Evolutionary conservation across 2,329 filamentous ascomycete species (phyloP), one percentile per base, ranked within the genome.

Genomic region (Colletotrichum brevisporum): DNA sequence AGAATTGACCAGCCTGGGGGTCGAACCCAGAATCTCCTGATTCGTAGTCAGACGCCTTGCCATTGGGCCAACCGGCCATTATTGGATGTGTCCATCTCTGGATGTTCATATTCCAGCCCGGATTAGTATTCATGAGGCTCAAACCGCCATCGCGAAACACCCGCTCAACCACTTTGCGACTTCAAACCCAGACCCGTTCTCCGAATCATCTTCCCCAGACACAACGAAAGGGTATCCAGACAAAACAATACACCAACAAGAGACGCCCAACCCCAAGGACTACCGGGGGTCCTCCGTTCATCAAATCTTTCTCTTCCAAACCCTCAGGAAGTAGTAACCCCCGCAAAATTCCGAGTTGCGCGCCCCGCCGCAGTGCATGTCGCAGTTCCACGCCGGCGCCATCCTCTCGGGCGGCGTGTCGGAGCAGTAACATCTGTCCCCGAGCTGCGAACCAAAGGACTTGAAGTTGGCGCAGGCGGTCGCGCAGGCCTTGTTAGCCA

Each of bases 21-120:
- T 69, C 67, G 67, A 69, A 69, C 67, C 67, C 67, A 69, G 67
- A 69, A 69, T 69, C 62, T 69, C 67, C 67, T 69, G 67, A 69
- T 69, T 41, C 78, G 79, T 81, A 81, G 79, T 82, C 79, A 81
- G 78, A 81, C 79, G 79, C 79, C 79, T 80, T 82, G 78, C 75
- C 79, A 81, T 79, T 79, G 76, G 77, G 76, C 77, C 77, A 81
- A 69, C 67, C 67, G 67, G 67, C 67, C 67, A 43, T 61, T 8
- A 4, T 53, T n/a, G n/a, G 5, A 18, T 41, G 2, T 3, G 52
- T 69, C 56, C 62, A 52, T 57, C 39, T 15, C 41, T 56, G 67
- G 36, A 52, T 48, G 21, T 36, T 50, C 13, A 1, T 16, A 4
- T 2, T 16, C 10, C 9, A 12, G 5, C 13, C 5, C 41, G 5